These are phyloP conservation scores for Venturia nashicola DNA, from an alignment of 2,329 filamentous ascomycete species.

Conservation along the genomic window DNA sequence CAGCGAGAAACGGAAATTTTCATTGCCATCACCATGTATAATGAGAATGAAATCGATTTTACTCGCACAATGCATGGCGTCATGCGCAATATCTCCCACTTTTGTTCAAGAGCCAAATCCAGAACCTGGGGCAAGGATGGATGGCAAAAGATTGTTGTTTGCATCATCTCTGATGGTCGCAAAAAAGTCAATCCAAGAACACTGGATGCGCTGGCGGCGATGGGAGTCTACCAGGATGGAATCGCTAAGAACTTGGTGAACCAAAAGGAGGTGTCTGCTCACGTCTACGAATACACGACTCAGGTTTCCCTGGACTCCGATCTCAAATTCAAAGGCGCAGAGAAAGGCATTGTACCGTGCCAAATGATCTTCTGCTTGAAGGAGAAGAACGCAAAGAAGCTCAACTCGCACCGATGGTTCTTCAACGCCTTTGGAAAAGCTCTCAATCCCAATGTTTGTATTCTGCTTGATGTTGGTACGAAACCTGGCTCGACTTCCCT, in stretches of 20 bases:
- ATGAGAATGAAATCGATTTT: constrained; percentile 93
- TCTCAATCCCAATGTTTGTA: constrained; percentile 91
- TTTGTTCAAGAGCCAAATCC: constrained; percentile 84
- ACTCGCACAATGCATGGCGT: constrained; percentile 97
- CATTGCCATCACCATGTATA: constrained; percentile 98
- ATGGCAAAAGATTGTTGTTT: constrained; percentile 99
- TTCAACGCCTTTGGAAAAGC: constrained; percentile 95
- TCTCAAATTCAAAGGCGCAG: constrained; percentile 96
- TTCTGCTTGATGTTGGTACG: constrained; percentile 91
- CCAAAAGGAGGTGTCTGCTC: constrained; percentile 84
- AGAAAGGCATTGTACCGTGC: constrained; percentile 96
- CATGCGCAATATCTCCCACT: constrained; percentile 96
- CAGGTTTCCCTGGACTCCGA: constrained; percentile 93
- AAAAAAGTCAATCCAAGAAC: constrained; percentile 89
- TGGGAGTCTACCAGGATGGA: constrained; percentile 96
- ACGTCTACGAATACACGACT: constrained; percentile 98
- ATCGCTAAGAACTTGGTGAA: constrained; percentile 99
- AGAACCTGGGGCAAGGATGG: constrained; percentile 94
- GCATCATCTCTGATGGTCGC: constrained; percentile 88
- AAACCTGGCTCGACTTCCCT: constrained; percentile 78
- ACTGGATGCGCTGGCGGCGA: constrained; percentile 84
- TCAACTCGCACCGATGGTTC: constrained; percentile 98
- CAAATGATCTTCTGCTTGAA: constrained; percentile 98
- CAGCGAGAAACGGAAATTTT: constrained; percentile 87
- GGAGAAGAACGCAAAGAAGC: constrained; percentile 93